Evolutionary conservation across 2,329 filamentous ascomycete genomes (phyloP).

Genomic region (Penicillium sp.): DNA sequence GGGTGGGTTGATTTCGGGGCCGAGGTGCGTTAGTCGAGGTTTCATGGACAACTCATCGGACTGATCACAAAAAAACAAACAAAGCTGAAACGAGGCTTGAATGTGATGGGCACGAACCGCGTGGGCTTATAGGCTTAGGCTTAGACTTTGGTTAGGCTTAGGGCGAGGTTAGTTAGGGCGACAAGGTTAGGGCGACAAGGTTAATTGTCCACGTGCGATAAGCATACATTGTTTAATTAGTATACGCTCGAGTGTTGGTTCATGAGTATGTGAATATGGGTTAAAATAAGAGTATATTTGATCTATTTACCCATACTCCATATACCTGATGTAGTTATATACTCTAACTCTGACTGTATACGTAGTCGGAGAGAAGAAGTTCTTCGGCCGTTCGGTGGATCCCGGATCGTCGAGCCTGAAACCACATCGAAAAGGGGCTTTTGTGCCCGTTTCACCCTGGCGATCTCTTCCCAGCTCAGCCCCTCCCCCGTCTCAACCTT

Average conservation of each 20-base stretch:
- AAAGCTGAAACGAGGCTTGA: background rate
- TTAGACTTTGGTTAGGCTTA: background rate
- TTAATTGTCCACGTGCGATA: background rate
- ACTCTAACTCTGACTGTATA: background rate
- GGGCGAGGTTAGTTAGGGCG: background rate
- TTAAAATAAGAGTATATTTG: too few species aligned
- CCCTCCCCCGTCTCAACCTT: conserved; percentile 18
- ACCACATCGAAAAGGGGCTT: conserved; percentile 16
- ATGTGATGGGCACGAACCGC: background rate
- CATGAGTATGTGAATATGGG: background rate
- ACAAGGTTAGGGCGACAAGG: background rate
- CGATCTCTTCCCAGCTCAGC: conserved; percentile 28
- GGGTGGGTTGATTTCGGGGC: background rate
- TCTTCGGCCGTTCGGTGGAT: conserved; percentile 16
- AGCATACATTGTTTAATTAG: background rate
- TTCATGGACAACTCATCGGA: background rate
- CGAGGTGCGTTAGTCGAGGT: background rate
- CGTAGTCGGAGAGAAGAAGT: background rate
- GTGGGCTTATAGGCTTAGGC: background rate
- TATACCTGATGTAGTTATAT: background rate
- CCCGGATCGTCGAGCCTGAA: conserved; percentile 12
- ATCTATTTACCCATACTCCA: background rate
- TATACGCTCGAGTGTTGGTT: background rate
- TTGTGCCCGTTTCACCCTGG: conserved; percentile 19
- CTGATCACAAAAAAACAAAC: background rate